phyloP scores from a whole-genome alignment of 352 stramenopile genomes.

The Phytopythium helicoides region DNA sequence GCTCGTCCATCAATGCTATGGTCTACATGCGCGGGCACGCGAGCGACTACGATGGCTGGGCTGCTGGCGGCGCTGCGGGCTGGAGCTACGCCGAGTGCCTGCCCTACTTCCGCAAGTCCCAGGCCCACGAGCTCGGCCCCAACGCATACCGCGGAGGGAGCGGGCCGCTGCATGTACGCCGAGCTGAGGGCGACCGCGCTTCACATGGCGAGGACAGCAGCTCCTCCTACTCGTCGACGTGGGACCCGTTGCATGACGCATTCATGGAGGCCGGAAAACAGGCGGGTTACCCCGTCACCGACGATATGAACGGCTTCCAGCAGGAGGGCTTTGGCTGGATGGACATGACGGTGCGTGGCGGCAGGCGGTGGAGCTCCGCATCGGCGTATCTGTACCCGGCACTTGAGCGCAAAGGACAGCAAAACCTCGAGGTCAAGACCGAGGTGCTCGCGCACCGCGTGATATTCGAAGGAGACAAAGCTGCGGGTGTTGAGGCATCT shows the following conservation, averaged over 20 bases:
- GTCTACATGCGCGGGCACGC: slow-evolving; percentile 78
- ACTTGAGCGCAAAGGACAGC: slow-evolving; percentile 28
- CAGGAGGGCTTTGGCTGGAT: slow-evolving; percentile 90
- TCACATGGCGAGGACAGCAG: not conserved
- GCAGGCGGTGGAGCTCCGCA: slow-evolving; percentile 72
- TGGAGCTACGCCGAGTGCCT: slow-evolving; percentile 74
- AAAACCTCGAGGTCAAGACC: slow-evolving; percentile 74
- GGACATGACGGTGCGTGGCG: slow-evolving; percentile 85
- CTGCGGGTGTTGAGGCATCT: slow-evolving; percentile 68
- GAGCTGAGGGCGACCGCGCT: slow-evolving; percentile 4
- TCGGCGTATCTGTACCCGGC: slow-evolving; percentile 75
- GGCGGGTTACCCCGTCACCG: slow-evolving; percentile 81
- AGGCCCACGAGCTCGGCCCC: slow-evolving; percentile 50
- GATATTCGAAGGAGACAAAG: slow-evolving; percentile 75
- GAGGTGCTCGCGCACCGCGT: slow-evolving; percentile 82
- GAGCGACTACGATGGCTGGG: slow-evolving; percentile 72
- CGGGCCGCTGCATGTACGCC: slow-evolving; percentile 55
- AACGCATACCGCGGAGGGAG: slow-evolving; percentile 58
- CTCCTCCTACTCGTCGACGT: slow-evolving; percentile 7
- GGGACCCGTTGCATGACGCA: slow-evolving; percentile 79
- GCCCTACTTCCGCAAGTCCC: slow-evolving; percentile 78
- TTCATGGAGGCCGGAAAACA: slow-evolving; percentile 86
- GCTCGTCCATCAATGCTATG: slow-evolving; percentile 77
- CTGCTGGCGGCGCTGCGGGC: slow-evolving; percentile 36
- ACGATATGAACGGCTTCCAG: slow-evolving; percentile 89